phyloP scores from a whole-genome alignment of 2,329 filamentous ascomycete genomes.

The Ceratocystis cacaofunesta region DNA sequence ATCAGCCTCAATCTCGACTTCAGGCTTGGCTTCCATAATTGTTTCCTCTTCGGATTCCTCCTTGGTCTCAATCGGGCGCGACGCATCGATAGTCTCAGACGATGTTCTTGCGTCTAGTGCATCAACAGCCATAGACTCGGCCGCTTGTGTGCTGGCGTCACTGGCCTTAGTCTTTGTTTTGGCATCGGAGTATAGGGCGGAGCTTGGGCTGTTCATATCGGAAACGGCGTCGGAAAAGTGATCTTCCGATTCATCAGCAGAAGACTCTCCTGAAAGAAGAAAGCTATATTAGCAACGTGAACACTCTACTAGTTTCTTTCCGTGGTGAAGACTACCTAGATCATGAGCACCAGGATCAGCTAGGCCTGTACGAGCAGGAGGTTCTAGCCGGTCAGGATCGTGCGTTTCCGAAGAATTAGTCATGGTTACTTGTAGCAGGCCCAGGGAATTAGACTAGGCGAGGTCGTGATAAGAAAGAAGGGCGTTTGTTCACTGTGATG shows the following conservation, averaged over 20 bases:
- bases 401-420: not conserved
- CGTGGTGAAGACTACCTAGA: slow-evolving; percentile 30
- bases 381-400: slow-evolving; percentile 4
- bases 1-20: not conserved
- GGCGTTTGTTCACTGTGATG: not conserved
- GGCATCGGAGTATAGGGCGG: slow-evolving; percentile 37
- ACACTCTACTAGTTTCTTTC: not conserved
- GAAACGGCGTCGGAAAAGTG: slow-evolving; percentile 55
- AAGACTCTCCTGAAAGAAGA: slow-evolving; percentile 10
- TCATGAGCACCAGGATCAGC: slow-evolving; percentile 46
- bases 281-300: not conserved
- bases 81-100: slow-evolving; percentile 19
- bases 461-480: no score
- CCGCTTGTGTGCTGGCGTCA: slow-evolving; percentile 27
- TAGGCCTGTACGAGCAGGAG: slow-evolving; percentile 16
- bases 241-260: slow-evolving; percentile 42
- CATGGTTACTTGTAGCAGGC: not conserved
- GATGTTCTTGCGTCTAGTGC: slow-evolving; percentile 19
- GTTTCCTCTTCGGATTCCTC: slow-evolving; percentile 14
- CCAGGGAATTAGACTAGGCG: not conserved
- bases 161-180: slow-evolving; percentile 3
- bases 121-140: slow-evolving; percentile 42
- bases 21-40: not conserved
- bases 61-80: slow-evolving; percentile 12
- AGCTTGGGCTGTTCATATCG: slow-evolving; percentile 29